These are phyloP conservation scores for Metschnikowia gruessii DNA, from an alignment of 805 yeast genomes.

Conservation along the genomic window DNA sequence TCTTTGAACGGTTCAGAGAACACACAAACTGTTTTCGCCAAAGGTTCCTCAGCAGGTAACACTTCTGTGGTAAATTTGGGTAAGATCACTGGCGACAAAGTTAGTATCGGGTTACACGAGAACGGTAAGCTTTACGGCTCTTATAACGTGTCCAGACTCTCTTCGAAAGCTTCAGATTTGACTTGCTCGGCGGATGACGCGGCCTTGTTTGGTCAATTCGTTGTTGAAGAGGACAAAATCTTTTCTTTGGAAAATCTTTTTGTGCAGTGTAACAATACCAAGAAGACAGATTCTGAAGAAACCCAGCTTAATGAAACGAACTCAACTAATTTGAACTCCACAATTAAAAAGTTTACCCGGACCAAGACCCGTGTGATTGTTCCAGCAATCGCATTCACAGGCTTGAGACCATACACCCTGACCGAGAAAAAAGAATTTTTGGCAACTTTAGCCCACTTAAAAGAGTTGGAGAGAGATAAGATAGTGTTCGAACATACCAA, in stretches of 20 bases:
- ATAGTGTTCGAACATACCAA: slow-evolving; percentile 52
- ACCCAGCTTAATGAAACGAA: slow-evolving; percentile 1
- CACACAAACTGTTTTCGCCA: slow-evolving; percentile 40
- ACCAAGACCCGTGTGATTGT: slow-evolving; percentile 29
- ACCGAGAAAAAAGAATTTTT: slow-evolving; percentile 45
- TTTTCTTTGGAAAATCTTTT: slow-evolving; percentile 46
- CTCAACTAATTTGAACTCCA: slow-evolving; percentile 10
- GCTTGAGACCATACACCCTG: slow-evolving; percentile 30
- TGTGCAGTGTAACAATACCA: slow-evolving; percentile 39
- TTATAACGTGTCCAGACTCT: slow-evolving; percentile 25
- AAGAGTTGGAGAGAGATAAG: slow-evolving; percentile 54
- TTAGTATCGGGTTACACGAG: slow-evolving; percentile 34
- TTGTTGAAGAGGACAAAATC: slow-evolving; percentile 48
- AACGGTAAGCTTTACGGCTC: slow-evolving; percentile 36
- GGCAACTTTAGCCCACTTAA: slow-evolving; percentile 50
- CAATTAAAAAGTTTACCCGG: slow-evolving; percentile 17
- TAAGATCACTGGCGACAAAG: slow-evolving; percentile 29
- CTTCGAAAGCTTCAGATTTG: slow-evolving; percentile 29
- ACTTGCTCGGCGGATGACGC: slow-evolving; percentile 39
- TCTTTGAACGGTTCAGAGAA: slow-evolving; percentile 26
- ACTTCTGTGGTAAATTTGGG: slow-evolving; percentile 38
- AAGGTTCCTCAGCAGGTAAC: slow-evolving; percentile 41
- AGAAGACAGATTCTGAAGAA: slow-evolving; percentile 17
- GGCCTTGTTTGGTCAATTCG: slow-evolving; percentile 40
- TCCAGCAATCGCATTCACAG: slow-evolving; percentile 48